phyloP scores from a whole-genome alignment of 1,139 yeast species.

The Hansenula anomala region DNA sequence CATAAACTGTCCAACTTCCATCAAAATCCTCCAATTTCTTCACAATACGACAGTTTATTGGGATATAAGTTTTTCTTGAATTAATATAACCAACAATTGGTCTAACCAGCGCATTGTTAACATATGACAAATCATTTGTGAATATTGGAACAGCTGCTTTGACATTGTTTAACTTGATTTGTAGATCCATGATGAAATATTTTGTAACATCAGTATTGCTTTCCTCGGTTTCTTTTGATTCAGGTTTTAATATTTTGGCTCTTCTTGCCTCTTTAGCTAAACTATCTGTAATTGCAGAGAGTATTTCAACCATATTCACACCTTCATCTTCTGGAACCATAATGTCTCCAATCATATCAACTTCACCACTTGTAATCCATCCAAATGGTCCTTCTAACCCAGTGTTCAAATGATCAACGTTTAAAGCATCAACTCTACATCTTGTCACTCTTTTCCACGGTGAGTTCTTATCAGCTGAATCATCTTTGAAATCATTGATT shows the following conservation, averaged over 20 bases:
- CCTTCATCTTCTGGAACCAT: conserved; percentile 62
- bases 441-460: conserved; percentile 67
- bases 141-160: conserved; percentile 86
- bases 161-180: conserved; percentile 75
- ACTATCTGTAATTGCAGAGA: conserved; percentile 19
- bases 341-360: conserved; percentile 89
- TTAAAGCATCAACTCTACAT: conserved; percentile 76
- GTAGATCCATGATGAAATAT: conserved; percentile 73
- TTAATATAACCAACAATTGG: conserved; percentile 96
- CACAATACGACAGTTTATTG: conserved; percentile 79
- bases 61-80: conserved; percentile 83
- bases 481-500: conserved; percentile 14
- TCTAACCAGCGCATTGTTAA: conserved; percentile 84
- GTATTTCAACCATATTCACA: conserved; percentile 16
- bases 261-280: conserved; percentile 22
- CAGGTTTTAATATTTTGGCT: conserved; percentile 28
- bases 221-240: conserved; percentile 23
- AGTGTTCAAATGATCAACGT: conserved; percentile 81
- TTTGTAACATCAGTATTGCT: conserved; percentile 29
- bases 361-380: conserved; percentile 90
- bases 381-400: conserved; percentile 95
- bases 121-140: conserved; percentile 76
- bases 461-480: conserved; percentile 7
- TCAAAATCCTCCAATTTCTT: conserved; percentile 79
- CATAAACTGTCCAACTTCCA: conserved; percentile 96